These are phyloP conservation scores for Chernovozyma aurita DNA, from an alignment of 1,139 yeast genomes.

Conservation along the genomic window DNA sequence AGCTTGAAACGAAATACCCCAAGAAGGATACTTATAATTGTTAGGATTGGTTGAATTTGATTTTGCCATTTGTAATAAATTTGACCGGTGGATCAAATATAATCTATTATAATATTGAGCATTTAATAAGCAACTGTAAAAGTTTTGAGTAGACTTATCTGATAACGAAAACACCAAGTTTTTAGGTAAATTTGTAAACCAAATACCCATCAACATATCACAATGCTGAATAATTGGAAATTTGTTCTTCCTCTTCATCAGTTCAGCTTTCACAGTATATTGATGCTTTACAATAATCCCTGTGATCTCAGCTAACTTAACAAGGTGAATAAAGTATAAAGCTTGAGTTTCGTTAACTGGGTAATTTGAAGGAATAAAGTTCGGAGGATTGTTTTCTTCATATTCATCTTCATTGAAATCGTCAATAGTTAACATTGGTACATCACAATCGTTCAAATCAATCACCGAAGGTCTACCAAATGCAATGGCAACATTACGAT, in stretches of 20 bases:
- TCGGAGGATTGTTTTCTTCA: not conserved
- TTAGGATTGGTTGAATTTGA: constrained; percentile 40
- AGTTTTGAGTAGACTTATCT: constrained; percentile 48
- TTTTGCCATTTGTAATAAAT: constrained; percentile 51
- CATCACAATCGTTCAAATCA: constrained; percentile 73
- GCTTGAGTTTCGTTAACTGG: constrained; percentile 47
- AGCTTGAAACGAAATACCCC: constrained; percentile 85
- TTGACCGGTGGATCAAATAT: constrained; percentile 69
- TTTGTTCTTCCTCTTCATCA: constrained; percentile 42
- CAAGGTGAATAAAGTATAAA: constrained; percentile 56
- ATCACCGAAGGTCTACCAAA: constrained; percentile 72
- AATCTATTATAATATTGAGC: constrained; percentile 72
- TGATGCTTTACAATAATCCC: constrained; percentile 71
- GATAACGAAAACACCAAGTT: constrained; percentile 60
- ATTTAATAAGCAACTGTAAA: constrained; percentile 59
- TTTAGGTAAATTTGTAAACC: constrained; percentile 69
- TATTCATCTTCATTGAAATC: constrained; percentile 59
- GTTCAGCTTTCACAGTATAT: constrained; percentile 66
- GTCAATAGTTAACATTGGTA: constrained; percentile 62
- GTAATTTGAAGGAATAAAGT: constrained; percentile 35
- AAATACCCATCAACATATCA: constrained; percentile 75
- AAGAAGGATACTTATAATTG: constrained; percentile 64
- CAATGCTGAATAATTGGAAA: constrained; percentile 63
- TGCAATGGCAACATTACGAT: constrained; percentile 67
- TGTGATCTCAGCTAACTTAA: constrained; percentile 69